Percentiles rank a stretch among this genome's conserved stretches.
These are phyloP conservation scores for Phytophthora cactorum DNA, from an alignment of 352 stramenopile genomes.

Conservation along the genomic window DNA sequence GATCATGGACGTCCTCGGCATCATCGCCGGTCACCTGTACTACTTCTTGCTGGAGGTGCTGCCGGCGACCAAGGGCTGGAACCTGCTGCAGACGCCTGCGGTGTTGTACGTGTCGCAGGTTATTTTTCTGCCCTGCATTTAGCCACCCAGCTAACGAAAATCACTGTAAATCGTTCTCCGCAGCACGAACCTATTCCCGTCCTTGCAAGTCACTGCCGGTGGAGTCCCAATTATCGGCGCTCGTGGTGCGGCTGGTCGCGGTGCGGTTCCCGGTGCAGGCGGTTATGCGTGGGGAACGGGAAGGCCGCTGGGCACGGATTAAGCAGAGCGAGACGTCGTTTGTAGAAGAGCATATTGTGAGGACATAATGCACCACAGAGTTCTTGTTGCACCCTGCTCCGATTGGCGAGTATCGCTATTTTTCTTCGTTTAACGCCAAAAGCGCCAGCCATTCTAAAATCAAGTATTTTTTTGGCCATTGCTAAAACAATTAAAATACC, in stretches of 20 bases:
- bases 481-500: no score
- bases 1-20: constrained; percentile 88
- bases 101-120: constrained; percentile 69
- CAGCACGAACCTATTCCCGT: constrained; percentile 74
- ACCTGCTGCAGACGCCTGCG: constrained; percentile 78
- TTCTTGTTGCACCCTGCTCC: no score
- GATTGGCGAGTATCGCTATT: no score
- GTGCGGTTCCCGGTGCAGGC: constrained; percentile 47
- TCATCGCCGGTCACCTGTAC: constrained; percentile 89
- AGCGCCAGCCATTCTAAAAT: no score
- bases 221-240: constrained; percentile 71
- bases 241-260: constrained; percentile 36
- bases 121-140: background rate
- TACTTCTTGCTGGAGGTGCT: constrained; percentile 92
- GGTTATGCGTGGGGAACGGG: constrained; percentile 79
- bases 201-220: constrained; percentile 46
- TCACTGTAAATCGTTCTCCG: constrained; percentile 3
- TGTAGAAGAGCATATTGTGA: no score
- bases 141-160: constrained; percentile 6
- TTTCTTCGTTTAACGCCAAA: no score
- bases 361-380: no score
- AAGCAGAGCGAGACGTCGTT: background rate
- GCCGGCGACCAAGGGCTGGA: constrained; percentile 86
- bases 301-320: constrained; percentile 52
- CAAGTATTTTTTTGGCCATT: no score